phyloP scores from a whole-genome alignment of 352 stramenopile species.

The Phytophthora litchii region DNA sequence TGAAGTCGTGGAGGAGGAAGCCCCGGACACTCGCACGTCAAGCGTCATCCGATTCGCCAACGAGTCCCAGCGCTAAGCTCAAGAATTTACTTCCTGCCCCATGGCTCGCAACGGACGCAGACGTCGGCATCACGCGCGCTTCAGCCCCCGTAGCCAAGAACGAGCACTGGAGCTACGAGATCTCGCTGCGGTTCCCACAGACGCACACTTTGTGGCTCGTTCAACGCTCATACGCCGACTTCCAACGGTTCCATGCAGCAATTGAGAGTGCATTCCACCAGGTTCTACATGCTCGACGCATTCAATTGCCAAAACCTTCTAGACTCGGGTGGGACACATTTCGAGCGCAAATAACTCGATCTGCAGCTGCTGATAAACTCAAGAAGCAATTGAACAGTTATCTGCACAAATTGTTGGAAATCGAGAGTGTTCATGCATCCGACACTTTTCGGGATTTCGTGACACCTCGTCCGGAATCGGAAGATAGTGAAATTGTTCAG shows the following conservation, averaged over 20 bases:
- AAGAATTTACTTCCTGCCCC: neutral
- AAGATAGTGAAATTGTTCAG: slow-evolving; percentile 38
- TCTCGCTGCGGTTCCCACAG: slow-evolving; percentile 61
- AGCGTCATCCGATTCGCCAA: neutral
- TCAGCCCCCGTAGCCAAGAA: slow-evolving; percentile 13
- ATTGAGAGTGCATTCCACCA: slow-evolving; percentile 33
- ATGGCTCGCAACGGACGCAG: slow-evolving; percentile 51
- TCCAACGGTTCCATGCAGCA: slow-evolving; percentile 48
- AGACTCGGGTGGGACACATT: slow-evolving; percentile 45
- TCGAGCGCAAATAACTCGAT: slow-evolving; percentile 19
- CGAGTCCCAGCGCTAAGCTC: neutral
- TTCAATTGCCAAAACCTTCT: slow-evolving; percentile 50
- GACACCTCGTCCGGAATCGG: slow-evolving; percentile 40
- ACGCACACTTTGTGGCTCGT: slow-evolving; percentile 51
- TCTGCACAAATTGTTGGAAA: slow-evolving; percentile 64
- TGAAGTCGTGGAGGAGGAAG: slow-evolving; percentile 28
- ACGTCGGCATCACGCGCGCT: slow-evolving; percentile 58
- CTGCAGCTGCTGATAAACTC: slow-evolving; percentile 41
- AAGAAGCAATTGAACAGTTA: slow-evolving; percentile 64
- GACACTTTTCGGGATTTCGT: slow-evolving; percentile 53
- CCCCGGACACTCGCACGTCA: neutral
- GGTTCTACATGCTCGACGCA: slow-evolving; percentile 42
- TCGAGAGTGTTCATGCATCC: slow-evolving; percentile 51
- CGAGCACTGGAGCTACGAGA: slow-evolving; percentile 49
- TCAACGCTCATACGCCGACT: slow-evolving; percentile 56